Percentiles rank a stretch among this genome's conserved stretches.
phyloP scores from a whole-genome alignment of 2,329 filamentous ascomycete species.

The Pseudogymnoascus sp. region DNA sequence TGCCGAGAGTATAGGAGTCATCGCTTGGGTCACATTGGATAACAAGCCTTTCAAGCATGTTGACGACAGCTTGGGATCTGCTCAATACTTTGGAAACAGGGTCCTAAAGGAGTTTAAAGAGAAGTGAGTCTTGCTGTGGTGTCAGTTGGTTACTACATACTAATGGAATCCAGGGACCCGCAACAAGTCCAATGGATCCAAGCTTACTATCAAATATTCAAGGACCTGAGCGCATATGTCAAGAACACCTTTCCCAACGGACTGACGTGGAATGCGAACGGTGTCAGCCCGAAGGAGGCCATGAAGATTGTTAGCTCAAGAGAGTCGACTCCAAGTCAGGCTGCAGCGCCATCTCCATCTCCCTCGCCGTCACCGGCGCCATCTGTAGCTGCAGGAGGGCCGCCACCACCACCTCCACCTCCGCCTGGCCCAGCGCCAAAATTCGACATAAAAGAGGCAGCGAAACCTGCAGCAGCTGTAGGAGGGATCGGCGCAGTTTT shows the following conservation, averaged over 20 bases:
- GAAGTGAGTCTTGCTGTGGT: slow-evolving; percentile 42
- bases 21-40: slow-evolving; percentile 87
- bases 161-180: slow-evolving; percentile 51
- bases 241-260: slow-evolving; percentile 76
- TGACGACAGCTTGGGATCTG: slow-evolving; percentile 71
- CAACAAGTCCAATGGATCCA: slow-evolving; percentile 84
- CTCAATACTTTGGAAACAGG: slow-evolving; percentile 91
- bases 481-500: slow-evolving; percentile 82
- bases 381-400: slow-evolving; percentile 46
- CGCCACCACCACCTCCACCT: slow-evolving; percentile 62
- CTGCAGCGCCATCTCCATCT: slow-evolving; percentile 25
- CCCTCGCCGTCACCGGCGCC: slow-evolving; percentile 42
- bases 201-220: slow-evolving; percentile 87
- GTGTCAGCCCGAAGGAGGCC: slow-evolving; percentile 64
- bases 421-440: slow-evolving; percentile 64
- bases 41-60: slow-evolving; percentile 79
- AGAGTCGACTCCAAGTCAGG: slow-evolving; percentile 33
- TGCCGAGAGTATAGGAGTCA: slow-evolving; percentile 78
- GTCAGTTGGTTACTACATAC: slow-evolving; percentile 8
- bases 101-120: slow-evolving; percentile 88
- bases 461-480: slow-evolving; percentile 35
- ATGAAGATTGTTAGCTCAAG: slow-evolving; percentile 53
- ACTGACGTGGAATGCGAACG: slow-evolving; percentile 78
- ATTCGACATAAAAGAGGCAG: slow-evolving; percentile 45
- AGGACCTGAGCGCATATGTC: slow-evolving; percentile 73